These are phyloP conservation scores for Prasinococcaceae sp. DNA, from an alignment of 139 green algal genomes.

Conservation along the genomic window DNA sequence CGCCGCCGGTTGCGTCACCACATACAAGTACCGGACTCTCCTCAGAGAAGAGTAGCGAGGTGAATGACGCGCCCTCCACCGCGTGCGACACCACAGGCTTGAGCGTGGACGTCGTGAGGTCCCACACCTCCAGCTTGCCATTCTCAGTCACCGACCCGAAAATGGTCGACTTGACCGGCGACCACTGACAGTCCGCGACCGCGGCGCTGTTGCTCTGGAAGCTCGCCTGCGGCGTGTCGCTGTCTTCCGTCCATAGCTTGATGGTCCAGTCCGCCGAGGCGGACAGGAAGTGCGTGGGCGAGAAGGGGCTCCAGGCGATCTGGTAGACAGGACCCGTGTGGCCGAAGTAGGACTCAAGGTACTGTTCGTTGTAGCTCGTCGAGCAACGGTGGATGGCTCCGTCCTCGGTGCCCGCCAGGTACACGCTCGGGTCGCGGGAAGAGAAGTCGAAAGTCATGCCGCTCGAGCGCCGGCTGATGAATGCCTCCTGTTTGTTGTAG, in stretches of 20 bases:
- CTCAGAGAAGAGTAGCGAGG: conserved; percentile 41
- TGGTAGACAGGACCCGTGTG: conserved; percentile 35
- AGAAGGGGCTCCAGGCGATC: conserved; percentile 53
- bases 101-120: conserved; percentile 51
- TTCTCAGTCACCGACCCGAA: conserved; percentile 55
- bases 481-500: conserved; percentile 35
- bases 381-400: conserved; percentile 69
- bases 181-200: conserved; percentile 49
- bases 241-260: conserved; percentile 50
- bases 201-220: conserved; percentile 48
- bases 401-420: conserved; percentile 59
- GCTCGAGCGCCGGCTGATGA: conserved; percentile 52
- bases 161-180: conserved; percentile 54
- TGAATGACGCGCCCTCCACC: conserved; percentile 10
- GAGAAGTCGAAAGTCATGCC: conserved; percentile 75
- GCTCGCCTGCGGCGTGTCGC: conserved; percentile 38
- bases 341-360: conserved; percentile 52
- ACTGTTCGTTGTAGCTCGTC: conserved; percentile 64
- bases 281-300: conserved; percentile 48
- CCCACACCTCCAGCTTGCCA: conserved; percentile 51
- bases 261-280: conserved; percentile 62
- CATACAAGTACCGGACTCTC: conserved; percentile 42
- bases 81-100: conserved; percentile 32
- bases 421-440: conserved; percentile 30
- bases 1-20: conserved; percentile 11